Evolutionary conservation across 441 rosid species (phyloP).

Genomic region (Jatropha podagrica): DNA sequence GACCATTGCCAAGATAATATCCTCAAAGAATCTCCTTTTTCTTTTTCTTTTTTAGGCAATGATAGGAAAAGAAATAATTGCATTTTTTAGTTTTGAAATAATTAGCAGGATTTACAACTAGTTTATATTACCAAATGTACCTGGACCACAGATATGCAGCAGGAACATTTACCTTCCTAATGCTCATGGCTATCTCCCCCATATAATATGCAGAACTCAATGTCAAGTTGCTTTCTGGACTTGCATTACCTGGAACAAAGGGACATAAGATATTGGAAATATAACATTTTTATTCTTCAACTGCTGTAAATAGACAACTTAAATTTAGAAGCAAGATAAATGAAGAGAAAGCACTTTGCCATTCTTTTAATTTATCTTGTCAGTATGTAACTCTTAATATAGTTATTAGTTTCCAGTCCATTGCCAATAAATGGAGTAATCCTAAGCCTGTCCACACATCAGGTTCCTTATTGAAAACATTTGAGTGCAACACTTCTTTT

Average conservation of each 20-base stretch:
- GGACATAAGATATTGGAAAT: constrained; percentile 13
- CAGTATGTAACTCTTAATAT: neutral
- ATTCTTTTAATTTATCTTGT: neutral
- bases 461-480: neutral
- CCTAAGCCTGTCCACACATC: neutral
- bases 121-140: constrained; percentile 6
- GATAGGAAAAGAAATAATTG: neutral
- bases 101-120: neutral
- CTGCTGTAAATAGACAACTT: constrained; percentile 15
- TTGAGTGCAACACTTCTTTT: neutral
- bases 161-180: constrained; percentile 66
- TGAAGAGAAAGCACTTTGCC: neutral
- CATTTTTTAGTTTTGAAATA: constrained; percentile 1
- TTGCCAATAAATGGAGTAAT: neutral
- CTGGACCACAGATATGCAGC: neutral
- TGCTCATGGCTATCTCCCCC: constrained; percentile 97
- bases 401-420: neutral
- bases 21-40: neutral
- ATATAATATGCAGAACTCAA: constrained; percentile 75
- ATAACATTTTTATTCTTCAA: constrained; percentile 12
- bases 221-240: constrained; percentile 89
- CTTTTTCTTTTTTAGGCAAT: neutral
- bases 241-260: constrained; percentile 64
- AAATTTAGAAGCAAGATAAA: constrained; percentile 2
- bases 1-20: neutral